Conservation (phyloP, 2,329 filamentous ascomycete species). For the Aplosporella prunicola region DNA sequence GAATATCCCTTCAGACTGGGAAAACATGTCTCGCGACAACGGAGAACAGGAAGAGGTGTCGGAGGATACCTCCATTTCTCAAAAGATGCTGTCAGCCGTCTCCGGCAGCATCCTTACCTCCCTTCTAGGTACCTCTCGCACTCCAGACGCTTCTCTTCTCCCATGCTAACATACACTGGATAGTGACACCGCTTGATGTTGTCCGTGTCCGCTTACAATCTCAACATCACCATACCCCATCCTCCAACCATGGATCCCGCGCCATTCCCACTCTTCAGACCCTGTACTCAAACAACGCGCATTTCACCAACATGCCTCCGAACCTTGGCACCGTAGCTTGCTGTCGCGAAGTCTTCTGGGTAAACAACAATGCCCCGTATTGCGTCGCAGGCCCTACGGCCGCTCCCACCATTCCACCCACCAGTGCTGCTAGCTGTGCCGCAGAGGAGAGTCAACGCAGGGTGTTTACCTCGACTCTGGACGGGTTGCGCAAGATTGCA, state of each 20-base stretch:
- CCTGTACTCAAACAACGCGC: slow-evolving; percentile 22
- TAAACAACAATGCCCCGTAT: slow-evolving; percentile 72
- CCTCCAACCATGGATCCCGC: slow-evolving; percentile 32
- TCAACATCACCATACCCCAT: slow-evolving; percentile 49
- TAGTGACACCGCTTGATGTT: slow-evolving; percentile 92
- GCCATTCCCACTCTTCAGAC: slow-evolving; percentile 28
- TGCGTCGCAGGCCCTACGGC: slow-evolving; percentile 58
- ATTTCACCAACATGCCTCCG: slow-evolving; percentile 61
- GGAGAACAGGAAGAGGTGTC: slow-evolving; percentile 30
- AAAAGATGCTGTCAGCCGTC: slow-evolving; percentile 93
- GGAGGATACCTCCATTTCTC: slow-evolving; percentile 63
- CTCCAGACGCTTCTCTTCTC: background rate
- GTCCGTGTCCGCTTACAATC: slow-evolving; percentile 92
- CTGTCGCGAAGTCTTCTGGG: slow-evolving; percentile 95
- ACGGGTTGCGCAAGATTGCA: slow-evolving; percentile 88
- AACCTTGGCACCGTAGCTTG: slow-evolving; percentile 89
- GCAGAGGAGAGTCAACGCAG: slow-evolving; percentile 77
- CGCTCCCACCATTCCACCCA: slow-evolving; percentile 28
- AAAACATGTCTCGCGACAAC: slow-evolving; percentile 22
- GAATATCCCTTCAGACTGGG: background rate
- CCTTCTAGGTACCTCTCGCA: slow-evolving; percentile 57
- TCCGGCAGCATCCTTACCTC: slow-evolving; percentile 85
- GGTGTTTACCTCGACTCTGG: slow-evolving; percentile 82
- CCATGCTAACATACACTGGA: slow-evolving; percentile 4
- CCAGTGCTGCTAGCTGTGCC: slow-evolving; percentile 58